phyloP scores from a whole-genome alignment of 805 yeast species.

The Nakazawaea holstii region DNA sequence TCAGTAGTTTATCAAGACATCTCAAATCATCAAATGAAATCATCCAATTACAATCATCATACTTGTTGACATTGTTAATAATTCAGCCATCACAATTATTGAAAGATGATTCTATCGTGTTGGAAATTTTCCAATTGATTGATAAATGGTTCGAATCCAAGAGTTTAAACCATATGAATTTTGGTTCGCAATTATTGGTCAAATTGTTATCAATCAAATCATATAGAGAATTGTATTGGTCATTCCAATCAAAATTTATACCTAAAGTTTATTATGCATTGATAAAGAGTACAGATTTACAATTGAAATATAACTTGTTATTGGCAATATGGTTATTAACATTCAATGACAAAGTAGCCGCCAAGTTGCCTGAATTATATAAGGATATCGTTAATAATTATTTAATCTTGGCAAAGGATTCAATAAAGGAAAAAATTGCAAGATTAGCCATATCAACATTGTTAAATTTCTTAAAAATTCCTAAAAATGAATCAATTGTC shows the following conservation, averaged over 20 bases:
- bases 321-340: conserved; percentile 82
- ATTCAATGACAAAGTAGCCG: conserved; percentile 53
- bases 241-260: conserved; percentile 32
- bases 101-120: conserved; percentile 27
- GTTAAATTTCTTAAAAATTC: conserved; percentile 46
- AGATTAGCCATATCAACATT: conserved; percentile 77
- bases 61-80: conserved; percentile 48
- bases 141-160: conserved; percentile 24
- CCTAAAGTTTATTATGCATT: conserved; percentile 47
- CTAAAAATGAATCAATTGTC: conserved; percentile 41
- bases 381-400: conserved; percentile 48
- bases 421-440: conserved; percentile 89
- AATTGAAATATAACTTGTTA: conserved; percentile 76
- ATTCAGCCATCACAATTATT: conserved; percentile 16
- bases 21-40: conserved; percentile 52
- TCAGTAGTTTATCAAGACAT: conserved; percentile 44
- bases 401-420: conserved; percentile 60
- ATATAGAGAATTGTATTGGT: conserved; percentile 51
- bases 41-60: conserved; percentile 49
- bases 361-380: conserved; percentile 43
- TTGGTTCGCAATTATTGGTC: conserved; percentile 61
- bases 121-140: conserved; percentile 32
- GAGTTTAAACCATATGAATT: conserved; percentile 48
- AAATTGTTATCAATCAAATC: conserved; percentile 50
- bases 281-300: conserved; percentile 50